These are phyloP conservation scores for Trametes coccinea DNA, from an alignment of 768 basidiomycete species.

Conservation along the genomic window DNA sequence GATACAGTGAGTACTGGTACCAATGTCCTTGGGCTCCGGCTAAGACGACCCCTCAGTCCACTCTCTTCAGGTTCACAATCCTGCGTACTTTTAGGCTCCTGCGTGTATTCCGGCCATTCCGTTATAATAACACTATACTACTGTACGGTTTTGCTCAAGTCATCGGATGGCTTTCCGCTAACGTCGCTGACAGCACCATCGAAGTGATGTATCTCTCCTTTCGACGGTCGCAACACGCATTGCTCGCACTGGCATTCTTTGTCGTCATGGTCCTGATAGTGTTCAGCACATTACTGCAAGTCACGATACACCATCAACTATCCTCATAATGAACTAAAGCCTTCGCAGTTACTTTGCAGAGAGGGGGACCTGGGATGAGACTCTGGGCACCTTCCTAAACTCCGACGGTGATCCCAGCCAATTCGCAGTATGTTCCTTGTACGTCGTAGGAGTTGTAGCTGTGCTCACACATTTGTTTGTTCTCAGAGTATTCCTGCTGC, in stretches of 20 bases:
- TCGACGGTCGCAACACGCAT: constrained; percentile 80
- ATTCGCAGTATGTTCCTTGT: constrained; percentile 55
- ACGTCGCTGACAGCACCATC: constrained; percentile 56
- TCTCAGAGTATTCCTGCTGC: constrained; percentile 68
- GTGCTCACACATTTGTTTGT: neutral
- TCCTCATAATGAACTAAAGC: neutral
- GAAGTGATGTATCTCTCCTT: constrained; percentile 93
- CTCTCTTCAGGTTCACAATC: constrained; percentile 89
- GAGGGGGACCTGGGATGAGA: constrained; percentile 85
- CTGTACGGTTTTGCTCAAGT: constrained; percentile 38
- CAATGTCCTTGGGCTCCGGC: neutral
- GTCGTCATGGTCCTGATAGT: constrained; percentile 84
- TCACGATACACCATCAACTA: constrained; percentile 8
- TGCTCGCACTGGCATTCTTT: constrained; percentile 87
- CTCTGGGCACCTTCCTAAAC: constrained; percentile 78
- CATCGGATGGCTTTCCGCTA: neutral
- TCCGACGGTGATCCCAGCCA: constrained; percentile 81
- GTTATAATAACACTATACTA: constrained; percentile 79
- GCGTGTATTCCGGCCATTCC: constrained; percentile 88
- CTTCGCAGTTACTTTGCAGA: constrained; percentile 78
- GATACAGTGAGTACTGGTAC: constrained; percentile 64
- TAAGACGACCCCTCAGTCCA: constrained; percentile 49
- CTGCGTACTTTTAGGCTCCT: constrained; percentile 86
- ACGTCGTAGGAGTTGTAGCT: neutral
- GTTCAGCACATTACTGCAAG: constrained; percentile 82